Evolutionary conservation across 2,329 filamentous ascomycete species (phyloP).

Genomic region (Fusarium devonianum): DNA sequence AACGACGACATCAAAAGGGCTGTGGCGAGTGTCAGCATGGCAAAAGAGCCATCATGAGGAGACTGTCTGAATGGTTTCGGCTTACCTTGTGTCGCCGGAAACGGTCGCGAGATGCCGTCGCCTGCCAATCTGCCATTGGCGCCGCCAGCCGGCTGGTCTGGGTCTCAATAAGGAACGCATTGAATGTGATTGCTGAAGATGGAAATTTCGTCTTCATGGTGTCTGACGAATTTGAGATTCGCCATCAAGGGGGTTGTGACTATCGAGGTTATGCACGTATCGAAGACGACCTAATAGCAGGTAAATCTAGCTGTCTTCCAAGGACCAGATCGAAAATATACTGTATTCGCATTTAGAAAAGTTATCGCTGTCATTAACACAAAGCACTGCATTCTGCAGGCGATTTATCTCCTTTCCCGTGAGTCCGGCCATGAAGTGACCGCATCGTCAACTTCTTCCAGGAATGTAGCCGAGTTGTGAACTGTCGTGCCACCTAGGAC

Average conservation of each 20-base stretch:
- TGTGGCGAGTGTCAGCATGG: conserved; percentile 44
- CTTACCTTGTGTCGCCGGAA: conserved; percentile 42
- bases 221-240: neutral
- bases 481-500: conserved; percentile 88
- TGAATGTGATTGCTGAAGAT: conserved; percentile 30
- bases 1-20: conserved; percentile 88
- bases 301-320: too few species aligned
- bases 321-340: too few species aligned
- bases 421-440: conserved; percentile 85
- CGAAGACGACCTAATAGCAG: too few species aligned
- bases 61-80: neutral
- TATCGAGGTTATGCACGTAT: conserved; percentile 22
- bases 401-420: conserved; percentile 36
- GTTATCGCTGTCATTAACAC: conserved; percentile 17
- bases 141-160: conserved; percentile 30
- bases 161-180: conserved; percentile 43
- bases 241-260: conserved; percentile 16
- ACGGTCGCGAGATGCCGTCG: conserved; percentile 44
- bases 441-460: conserved; percentile 91
- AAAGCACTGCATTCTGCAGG: neutral
- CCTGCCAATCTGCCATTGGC: conserved; percentile 21
- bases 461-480: conserved; percentile 85
- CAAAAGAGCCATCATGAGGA: neutral
- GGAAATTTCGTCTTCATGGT: conserved; percentile 27
- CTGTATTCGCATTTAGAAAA: neutral